Evolutionary conservation across 169 alveolate genomes (phyloP).

Genomic region (Plasmodium billcollinsi): DNA sequence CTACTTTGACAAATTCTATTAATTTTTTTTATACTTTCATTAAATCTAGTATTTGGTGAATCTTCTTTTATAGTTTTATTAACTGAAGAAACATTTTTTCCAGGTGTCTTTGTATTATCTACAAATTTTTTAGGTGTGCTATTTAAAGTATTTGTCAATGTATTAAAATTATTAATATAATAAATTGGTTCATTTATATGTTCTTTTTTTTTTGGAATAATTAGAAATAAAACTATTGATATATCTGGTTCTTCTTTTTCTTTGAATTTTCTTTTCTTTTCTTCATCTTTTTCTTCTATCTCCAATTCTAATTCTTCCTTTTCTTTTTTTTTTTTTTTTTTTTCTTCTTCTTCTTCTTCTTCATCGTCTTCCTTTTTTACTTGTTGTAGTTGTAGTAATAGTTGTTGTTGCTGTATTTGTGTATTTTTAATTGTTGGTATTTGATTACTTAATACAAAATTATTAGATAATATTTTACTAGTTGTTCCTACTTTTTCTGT

Average conservation of each 20-base stretch:
- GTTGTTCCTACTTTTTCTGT: constrained; percentile 29
- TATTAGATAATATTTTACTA: constrained; percentile 52
- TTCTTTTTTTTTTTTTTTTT: too few relatives aligned
- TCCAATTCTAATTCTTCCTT: too few relatives aligned
- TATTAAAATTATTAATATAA: constrained; percentile 29
- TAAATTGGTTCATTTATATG: constrained; percentile 25
- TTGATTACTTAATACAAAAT: constrained; percentile 48
- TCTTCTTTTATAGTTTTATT: constrained; percentile 61
- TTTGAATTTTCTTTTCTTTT: too few relatives aligned
- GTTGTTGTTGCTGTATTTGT: not conserved
- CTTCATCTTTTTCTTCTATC: too few relatives aligned
- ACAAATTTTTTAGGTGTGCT: constrained; percentile 36
- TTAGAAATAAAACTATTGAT: constrained; percentile 51
- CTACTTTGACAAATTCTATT: constrained; percentile 72
- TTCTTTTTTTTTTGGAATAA: constrained; percentile 4
- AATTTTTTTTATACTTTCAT: constrained; percentile 71
- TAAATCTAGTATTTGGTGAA: constrained; percentile 70
- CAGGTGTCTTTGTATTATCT: constrained; percentile 6
- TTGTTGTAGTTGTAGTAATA: too few relatives aligned
- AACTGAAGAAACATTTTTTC: constrained; percentile 33
- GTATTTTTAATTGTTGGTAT: not conserved
- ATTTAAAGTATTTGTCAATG: constrained; percentile 27
- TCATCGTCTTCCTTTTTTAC: too few relatives aligned
- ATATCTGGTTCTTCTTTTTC: constrained; percentile 50
- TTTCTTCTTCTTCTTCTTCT: too few relatives aligned